phyloP scores from a whole-genome alignment of 1,139 yeast genomes.

The Candida glucosophila region DNA sequence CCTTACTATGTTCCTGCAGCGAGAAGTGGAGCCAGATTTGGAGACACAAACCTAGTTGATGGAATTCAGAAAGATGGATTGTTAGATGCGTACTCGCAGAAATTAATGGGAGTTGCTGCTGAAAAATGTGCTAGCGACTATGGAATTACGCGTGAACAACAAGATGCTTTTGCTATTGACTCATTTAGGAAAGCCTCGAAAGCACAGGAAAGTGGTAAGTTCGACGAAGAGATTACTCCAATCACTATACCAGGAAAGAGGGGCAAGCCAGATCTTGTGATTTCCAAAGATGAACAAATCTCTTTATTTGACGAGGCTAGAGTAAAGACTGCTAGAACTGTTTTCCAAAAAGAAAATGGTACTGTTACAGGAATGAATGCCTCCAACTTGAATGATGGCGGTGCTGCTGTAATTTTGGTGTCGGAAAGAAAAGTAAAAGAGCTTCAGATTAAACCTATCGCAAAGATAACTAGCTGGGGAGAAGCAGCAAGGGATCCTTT shows the following conservation, averaged over 20 bases:
- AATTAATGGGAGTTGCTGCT: conserved; percentile 88
- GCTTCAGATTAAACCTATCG: conserved; percentile 72
- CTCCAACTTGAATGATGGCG: conserved; percentile 89
- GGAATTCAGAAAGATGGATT: conserved; percentile 84
- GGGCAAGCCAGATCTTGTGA: conserved; percentile 74
- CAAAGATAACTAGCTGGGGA: conserved; percentile 83
- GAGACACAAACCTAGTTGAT: conserved; percentile 65
- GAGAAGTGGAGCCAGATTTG: conserved; percentile 77
- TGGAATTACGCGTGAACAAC: conserved; percentile 49
- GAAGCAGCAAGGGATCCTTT: conserved; percentile 89
- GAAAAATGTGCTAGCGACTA: conserved; percentile 81
- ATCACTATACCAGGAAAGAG: conserved; percentile 75
- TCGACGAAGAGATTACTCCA: conserved; percentile 68
- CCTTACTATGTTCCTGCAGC: conserved; percentile 83
- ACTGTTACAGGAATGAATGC: conserved; percentile 93
- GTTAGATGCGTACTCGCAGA: conserved; percentile 72
- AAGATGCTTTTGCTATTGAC: conserved; percentile 54
- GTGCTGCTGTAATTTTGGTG: conserved; percentile 78
- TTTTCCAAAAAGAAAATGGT: conserved; percentile 77
- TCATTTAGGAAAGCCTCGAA: conserved; percentile 67
- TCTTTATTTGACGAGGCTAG: conserved; percentile 60
- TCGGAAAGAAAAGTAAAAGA: conserved; percentile 71
- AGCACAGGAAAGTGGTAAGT: conserved; percentile 72
- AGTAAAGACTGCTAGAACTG: conserved; percentile 73
- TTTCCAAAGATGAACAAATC: conserved; percentile 62